Evolutionary conservation across 352 stramenopile genomes (phyloP), one percentile per base, ranked within the genome.

Genomic region (Globisporangium heterothallicum): DNA sequence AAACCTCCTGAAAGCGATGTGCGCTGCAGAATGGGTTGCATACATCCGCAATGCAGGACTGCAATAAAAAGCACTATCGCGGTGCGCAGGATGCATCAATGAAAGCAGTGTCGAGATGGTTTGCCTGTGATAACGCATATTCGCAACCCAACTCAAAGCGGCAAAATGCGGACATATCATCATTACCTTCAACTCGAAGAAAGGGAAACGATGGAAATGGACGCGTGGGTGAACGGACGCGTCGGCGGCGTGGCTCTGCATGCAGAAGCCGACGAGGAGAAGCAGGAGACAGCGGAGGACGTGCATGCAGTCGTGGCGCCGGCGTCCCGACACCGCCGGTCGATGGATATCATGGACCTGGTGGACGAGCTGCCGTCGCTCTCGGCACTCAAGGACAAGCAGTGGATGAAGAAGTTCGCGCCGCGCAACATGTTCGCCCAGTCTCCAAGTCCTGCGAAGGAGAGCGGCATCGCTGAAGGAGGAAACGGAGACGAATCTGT

Each of bases 321-420:
- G 6, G 26, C 3, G 38, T 18, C 32, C 30, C n/a, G 8, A 10
- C 19, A 42, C 25, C 29, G 40, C 27, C 63, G 63, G 4, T 63
- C 72, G 30, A 53, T 73, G 45, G 66, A 81, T 32, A 61, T 78
- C 35, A 68, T 64, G 16, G 77, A 86, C 46, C 70, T 88, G 54
- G 66, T 84, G 45, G 71, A 84, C 36, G 75, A 59, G 16, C 50
- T 88, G 26, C 74, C 78, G 42, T 75, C 78, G 47, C 59, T 84
- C 12, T 58, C 58, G 7, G 51, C 61, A 42, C 59, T 87, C 27
- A 86, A 85, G 48, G 75, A 84, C 54, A 66, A 78, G 40, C 72
- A 82, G 52, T 89, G 78, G 78, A 73, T 86, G 64, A 71, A 73
- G 47, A 70, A 64, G 36, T 63, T 89, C 35, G 66, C 76, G 42